Conservation (phyloP, 2,329 filamentous ascomycete species). For the Exophiala lecanii-corni region DNA sequence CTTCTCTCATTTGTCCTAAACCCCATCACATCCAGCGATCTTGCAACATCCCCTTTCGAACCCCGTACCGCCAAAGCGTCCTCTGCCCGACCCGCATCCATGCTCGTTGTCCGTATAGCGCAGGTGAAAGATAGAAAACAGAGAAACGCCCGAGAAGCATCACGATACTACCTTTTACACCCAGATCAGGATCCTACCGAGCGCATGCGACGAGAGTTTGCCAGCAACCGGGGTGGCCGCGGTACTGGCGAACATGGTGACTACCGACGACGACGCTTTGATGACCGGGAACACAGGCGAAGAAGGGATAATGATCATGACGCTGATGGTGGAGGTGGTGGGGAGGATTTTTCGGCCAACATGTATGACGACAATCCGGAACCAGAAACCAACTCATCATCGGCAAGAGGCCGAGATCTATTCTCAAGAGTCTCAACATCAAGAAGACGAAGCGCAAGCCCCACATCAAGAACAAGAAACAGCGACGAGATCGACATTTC, state of each 20-base stretch:
- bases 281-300: conserved; percentile 52
- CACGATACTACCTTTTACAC: conserved; percentile 87
- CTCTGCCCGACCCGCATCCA: conserved; percentile 62
- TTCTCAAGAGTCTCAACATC: conserved; percentile 35
- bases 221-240: conserved; percentile 39
- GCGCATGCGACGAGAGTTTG: conserved; percentile 53
- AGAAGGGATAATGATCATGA: conserved; percentile 46
- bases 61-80: conserved; percentile 65
- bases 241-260: conserved; percentile 36
- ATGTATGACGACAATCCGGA: conserved; percentile 72
- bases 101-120: conserved; percentile 69
- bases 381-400: conserved; percentile 28
- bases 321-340: conserved; percentile 11
- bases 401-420: conserved; percentile 32
- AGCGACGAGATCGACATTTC: conserved; percentile 41
- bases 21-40: conserved; percentile 31
- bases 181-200: conserved; percentile 83
- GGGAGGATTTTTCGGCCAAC: conserved; percentile 60
- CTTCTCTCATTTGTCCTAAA: conserved; percentile 45
- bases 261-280: conserved; percentile 53
- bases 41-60: conserved; percentile 56
- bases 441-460: conserved; percentile 58
- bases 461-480: conserved; percentile 44
- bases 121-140: conserved; percentile 74
- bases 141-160: conserved; percentile 70